These are phyloP conservation scores for Botrytis squamosa DNA, from an alignment of 2,329 filamentous ascomycete species.

Conservation along the genomic window DNA sequence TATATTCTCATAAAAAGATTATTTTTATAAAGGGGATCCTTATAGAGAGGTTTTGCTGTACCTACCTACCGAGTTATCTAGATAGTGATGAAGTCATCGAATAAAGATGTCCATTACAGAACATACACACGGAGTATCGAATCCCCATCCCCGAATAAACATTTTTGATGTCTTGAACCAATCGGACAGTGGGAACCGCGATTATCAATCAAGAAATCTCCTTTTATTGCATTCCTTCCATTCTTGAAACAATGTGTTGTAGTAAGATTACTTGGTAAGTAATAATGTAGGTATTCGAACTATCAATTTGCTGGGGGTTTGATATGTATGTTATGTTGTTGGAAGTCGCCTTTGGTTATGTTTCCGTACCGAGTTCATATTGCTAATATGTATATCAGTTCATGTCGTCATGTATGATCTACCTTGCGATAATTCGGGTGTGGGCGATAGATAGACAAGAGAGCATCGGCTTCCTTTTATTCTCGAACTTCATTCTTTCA, in stretches of 20 bases:
- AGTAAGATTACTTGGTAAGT: background rate
- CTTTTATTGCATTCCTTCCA: background rate
- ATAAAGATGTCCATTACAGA: background rate
- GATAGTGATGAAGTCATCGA: conserved; percentile 7
- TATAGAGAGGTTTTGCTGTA: too few relatives aligned
- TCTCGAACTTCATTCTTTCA: background rate
- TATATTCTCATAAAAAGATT: too few relatives aligned
- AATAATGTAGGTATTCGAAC: background rate
- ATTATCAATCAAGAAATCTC: conserved; percentile 9
- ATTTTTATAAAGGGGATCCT: too few relatives aligned
- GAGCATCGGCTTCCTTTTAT: background rate
- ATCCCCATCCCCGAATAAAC: background rate
- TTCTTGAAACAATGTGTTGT: conserved; percentile 8
- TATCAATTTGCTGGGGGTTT: background rate
- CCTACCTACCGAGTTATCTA: too few relatives aligned
- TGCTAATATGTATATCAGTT: background rate
- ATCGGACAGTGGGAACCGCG: background rate
- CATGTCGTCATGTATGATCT: background rate
- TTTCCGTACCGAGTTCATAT: background rate
- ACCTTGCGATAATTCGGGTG: background rate
- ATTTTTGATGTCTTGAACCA: background rate
- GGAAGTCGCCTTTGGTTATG: background rate
- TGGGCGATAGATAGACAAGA: background rate
- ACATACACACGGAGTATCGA: background rate
- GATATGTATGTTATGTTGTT: background rate